These are phyloP conservation scores for Melampsora abietis-canadensis DNA, from an alignment of 1,284 basidiomycete genomes.

Conservation along the genomic window DNA sequence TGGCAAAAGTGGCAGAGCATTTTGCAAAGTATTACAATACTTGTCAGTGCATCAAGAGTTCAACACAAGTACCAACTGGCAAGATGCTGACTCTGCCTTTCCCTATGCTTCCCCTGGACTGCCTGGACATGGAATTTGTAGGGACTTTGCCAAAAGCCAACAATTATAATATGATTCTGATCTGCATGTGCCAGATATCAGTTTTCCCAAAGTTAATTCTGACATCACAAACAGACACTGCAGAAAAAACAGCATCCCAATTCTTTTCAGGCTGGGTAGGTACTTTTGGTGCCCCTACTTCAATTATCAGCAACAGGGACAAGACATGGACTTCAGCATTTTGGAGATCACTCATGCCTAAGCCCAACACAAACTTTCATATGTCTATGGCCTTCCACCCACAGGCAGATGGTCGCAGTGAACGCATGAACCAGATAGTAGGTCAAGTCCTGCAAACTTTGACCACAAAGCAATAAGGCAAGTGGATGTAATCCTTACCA, in stretches of 20 bases:
- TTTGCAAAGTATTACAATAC: no score
- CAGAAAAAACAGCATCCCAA: not conserved
- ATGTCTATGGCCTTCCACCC: slow-evolving; percentile 49
- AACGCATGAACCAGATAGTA: slow-evolving; percentile 54
- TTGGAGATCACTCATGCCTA: not conserved
- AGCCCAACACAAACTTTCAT: not conserved
- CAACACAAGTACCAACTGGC: no score
- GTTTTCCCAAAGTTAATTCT: not conserved
- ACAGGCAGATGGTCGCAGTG: slow-evolving; percentile 49
- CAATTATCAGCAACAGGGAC: slow-evolving; percentile 4
- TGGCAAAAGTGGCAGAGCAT: no score
- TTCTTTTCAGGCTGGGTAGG: slow-evolving; percentile 2
- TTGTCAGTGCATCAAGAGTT: no score
- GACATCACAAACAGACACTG: not conserved
- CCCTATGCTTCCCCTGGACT: no score
- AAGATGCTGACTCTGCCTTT: no score
- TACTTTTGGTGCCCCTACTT: not conserved
- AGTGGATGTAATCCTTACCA: no score
- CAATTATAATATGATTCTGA: no score
- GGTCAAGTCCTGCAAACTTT: slow-evolving; percentile 45
- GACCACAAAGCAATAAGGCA: no score
- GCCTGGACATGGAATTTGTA: no score
- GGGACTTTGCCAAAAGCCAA: no score
- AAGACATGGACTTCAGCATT: slow-evolving; percentile 5
- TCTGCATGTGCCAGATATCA: not conserved